A percentile compares a stretch with the other conserved stretches of the same genome.
These are phyloP conservation scores for Phialophora verrucosa DNA, from an alignment of 2,329 filamentous ascomycete genomes.

Conservation along the genomic window DNA sequence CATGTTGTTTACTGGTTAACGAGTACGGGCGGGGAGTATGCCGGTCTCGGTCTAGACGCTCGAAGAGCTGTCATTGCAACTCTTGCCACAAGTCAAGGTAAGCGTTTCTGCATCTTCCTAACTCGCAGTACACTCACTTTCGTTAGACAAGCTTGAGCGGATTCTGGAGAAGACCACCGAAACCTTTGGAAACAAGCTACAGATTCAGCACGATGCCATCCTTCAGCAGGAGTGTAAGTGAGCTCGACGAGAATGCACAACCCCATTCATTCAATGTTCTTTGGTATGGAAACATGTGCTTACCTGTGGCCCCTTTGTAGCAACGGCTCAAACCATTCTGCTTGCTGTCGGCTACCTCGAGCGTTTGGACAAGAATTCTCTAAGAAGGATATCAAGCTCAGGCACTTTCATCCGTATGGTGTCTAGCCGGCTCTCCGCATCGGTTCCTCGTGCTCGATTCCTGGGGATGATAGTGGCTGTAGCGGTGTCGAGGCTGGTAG, in stretches of 20 bases:
- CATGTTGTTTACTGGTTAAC: conserved; percentile 70
- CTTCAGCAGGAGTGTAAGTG: conserved; percentile 81
- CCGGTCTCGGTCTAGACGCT: conserved; percentile 68
- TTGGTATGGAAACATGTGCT: conserved; percentile 35
- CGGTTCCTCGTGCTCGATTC: conserved; percentile 76
- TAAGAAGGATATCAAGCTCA: conserved; percentile 73
- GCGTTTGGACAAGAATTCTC: conserved; percentile 66
- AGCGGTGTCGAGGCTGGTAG: conserved; percentile 68
- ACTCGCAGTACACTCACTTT: conserved; percentile 22
- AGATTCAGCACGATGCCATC: conserved; percentile 83
- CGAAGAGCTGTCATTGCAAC: conserved; percentile 69
- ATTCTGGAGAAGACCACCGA: conserved; percentile 71
- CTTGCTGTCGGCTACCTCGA: conserved; percentile 78
- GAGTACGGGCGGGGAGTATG: conserved; percentile 66
- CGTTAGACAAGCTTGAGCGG: conserved; percentile 56
- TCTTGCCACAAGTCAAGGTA: conserved; percentile 60
- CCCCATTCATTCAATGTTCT: background rate
- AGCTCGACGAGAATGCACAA: conserved; percentile 14
- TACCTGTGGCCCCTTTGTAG: conserved; percentile 52
- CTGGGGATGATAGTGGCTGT: conserved; percentile 89
- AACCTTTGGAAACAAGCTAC: conserved; percentile 83
- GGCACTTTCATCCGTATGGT: conserved; percentile 75
- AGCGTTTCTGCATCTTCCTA: conserved; percentile 24
- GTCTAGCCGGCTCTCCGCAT: conserved; percentile 81
- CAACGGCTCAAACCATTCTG: conserved; percentile 78